These are phyloP conservation scores for Chondrus crispus DNA, from an alignment of 23 red algal species.

Conservation along the genomic window DNA sequence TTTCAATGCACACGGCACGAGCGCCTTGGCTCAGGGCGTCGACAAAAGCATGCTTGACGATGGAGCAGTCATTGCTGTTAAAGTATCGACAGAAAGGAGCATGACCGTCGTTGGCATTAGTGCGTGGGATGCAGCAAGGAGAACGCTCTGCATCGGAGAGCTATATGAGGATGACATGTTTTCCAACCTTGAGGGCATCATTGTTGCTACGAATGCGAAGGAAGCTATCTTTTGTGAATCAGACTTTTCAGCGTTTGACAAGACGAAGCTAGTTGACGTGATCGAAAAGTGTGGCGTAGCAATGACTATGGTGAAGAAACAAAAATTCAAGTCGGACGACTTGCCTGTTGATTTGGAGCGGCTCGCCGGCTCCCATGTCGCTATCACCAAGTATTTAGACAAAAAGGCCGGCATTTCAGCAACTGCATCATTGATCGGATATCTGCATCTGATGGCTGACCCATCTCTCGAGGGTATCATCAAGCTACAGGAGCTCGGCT, in stretches of 20 bases:
- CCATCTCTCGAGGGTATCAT: slow-evolving; percentile 37
- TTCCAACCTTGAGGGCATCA: slow-evolving; percentile 37
- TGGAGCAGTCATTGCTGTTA: slow-evolving; percentile 50
- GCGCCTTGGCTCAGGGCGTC: not conserved
- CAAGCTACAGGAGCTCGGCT: slow-evolving; percentile 15
- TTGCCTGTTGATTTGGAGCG: slow-evolving; percentile 26
- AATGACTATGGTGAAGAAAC: slow-evolving; percentile 41
- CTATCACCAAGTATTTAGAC: slow-evolving; percentile 52
- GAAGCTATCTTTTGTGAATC: slow-evolving; percentile 50
- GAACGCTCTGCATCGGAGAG: slow-evolving; percentile 10
- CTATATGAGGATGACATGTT: slow-evolving; percentile 57
- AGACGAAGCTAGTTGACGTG: slow-evolving; percentile 42
- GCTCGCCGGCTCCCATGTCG: slow-evolving; percentile 53
- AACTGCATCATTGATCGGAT: slow-evolving; percentile 39
- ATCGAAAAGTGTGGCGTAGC: slow-evolving; percentile 48
- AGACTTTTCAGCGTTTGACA: slow-evolving; percentile 38
- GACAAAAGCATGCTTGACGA: slow-evolving; percentile 7
- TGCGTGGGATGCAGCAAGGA: slow-evolving; percentile 44
- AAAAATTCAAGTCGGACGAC: slow-evolving; percentile 25
- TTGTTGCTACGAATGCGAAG: slow-evolving; percentile 47
- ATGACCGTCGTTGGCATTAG: slow-evolving; percentile 11
- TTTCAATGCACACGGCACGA: not conserved
- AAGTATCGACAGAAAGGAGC: not conserved
- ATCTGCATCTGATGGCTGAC: slow-evolving; percentile 28
- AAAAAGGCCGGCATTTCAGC: slow-evolving; percentile 10